phyloP scores from a whole-genome alignment of 2,329 filamentous ascomycete genomes.

The Ophiostoma triangulosporum region DNA sequence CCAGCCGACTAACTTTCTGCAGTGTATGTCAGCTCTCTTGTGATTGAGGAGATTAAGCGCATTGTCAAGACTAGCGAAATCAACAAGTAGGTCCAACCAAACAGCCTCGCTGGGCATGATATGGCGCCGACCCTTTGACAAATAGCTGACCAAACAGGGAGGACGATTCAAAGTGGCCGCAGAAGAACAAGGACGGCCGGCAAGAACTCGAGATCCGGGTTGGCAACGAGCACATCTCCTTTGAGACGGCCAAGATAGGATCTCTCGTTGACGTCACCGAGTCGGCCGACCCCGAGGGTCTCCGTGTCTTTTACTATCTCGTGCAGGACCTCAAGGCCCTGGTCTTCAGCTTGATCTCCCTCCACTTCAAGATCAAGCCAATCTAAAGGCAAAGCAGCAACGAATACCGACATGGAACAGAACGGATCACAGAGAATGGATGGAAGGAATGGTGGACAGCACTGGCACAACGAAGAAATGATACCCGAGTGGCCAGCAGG shows the following conservation, averaged over 20 bases:
- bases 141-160: constrained; percentile 43
- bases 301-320: constrained; percentile 96
- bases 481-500: constrained; percentile 5
- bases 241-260: constrained; percentile 98
- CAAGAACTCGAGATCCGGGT: constrained; percentile 92
- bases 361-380: constrained; percentile 94
- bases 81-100: constrained; percentile 55
- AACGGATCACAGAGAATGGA: background rate
- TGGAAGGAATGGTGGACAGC: background rate
- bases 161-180: constrained; percentile 96
- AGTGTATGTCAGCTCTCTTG: constrained; percentile 92
- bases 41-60: constrained; percentile 89
- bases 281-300: constrained; percentile 86
- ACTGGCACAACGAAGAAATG: background rate
- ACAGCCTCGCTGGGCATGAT: background rate
- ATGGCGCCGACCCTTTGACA: too few species aligned
- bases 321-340: constrained; percentile 95
- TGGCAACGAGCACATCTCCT: constrained; percentile 92
- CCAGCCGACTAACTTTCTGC: constrained; percentile 1
- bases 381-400: constrained; percentile 31
- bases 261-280: constrained; percentile 94
- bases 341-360: constrained; percentile 87
- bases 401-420: background rate
- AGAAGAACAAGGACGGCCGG: constrained; percentile 97
- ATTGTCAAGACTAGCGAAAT: constrained; percentile 97